Percentiles rank a stretch among this genome's conserved stretches.
Evolutionary conservation across 2,329 filamentous ascomycete genomes (phyloP).

Genomic region (Metarhizium humberi): DNA sequence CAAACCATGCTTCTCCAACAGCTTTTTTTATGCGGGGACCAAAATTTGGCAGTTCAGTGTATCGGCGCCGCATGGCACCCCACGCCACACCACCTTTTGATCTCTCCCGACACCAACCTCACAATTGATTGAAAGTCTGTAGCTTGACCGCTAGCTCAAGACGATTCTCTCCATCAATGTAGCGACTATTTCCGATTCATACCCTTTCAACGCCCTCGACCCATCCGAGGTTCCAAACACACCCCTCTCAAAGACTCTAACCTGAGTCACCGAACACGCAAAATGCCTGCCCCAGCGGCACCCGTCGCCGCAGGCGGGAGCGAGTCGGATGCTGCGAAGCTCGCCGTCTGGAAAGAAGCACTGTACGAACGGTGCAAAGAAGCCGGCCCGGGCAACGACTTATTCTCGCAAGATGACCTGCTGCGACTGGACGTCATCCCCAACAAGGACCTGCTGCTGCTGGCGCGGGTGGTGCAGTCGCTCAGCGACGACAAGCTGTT

Average conservation of each 20-base stretch:
- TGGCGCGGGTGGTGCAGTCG: slow-evolving; percentile 46
- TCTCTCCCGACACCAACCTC: slow-evolving; percentile 3
- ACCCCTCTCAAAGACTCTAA: not conserved
- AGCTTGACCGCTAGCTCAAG: not conserved
- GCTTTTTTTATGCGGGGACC: slow-evolving; percentile 3
- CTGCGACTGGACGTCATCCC: slow-evolving; percentile 48
- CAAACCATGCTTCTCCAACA: too few species aligned
- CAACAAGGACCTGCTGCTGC: slow-evolving; percentile 42
- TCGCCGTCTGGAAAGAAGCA: slow-evolving; percentile 42
- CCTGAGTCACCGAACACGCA: not conserved
- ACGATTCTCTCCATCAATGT: not conserved
- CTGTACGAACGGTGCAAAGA: slow-evolving; percentile 48
- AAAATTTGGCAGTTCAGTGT: not conserved
- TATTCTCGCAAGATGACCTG: slow-evolving; percentile 52
- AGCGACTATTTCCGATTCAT: not conserved
- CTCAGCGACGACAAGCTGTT: slow-evolving; percentile 54
- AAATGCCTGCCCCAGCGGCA: slow-evolving; percentile 19
- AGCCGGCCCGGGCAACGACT: slow-evolving; percentile 33
- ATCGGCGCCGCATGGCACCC: not conserved
- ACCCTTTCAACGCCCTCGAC: not conserved
- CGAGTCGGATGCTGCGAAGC: slow-evolving; percentile 30
- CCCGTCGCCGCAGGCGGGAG: slow-evolving; percentile 15
- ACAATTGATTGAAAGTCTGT: not conserved
- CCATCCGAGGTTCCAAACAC: not conserved
- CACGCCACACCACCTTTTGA: not conserved